phyloP scores from a whole-genome alignment of 2,329 filamentous ascomycete genomes.

The Pseudogymnoascus sp. region DNA sequence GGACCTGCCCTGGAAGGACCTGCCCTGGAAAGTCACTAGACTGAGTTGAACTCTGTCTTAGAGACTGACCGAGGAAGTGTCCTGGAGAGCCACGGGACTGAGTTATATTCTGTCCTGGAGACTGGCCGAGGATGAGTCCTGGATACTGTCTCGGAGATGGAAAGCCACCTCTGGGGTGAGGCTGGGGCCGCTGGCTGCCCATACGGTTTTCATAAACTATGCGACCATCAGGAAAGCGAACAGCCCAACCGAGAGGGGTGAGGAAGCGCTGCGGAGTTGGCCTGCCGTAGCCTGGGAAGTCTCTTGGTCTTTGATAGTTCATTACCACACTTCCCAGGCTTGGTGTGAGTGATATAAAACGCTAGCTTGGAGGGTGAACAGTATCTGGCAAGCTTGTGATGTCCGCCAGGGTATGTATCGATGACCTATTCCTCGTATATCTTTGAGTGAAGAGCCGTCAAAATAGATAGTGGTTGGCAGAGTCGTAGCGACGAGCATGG shows the following conservation, averaged over 20 bases:
- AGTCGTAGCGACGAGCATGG: neutral
- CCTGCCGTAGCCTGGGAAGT: neutral
- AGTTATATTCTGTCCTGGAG: neutral
- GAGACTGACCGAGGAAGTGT: neutral
- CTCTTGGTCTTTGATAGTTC: neutral
- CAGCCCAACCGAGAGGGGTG: constrained; percentile 2
- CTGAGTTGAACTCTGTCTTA: neutral
- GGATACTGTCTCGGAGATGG: neutral
- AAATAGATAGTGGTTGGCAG: neutral
- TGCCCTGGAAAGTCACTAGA: neutral
- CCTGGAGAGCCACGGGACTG: neutral
- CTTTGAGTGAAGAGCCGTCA: neutral
- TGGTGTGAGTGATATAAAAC: neutral
- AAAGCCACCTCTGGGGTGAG: neutral
- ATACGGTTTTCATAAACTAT: neutral
- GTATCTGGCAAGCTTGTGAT: neutral
- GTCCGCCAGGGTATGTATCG: neutral
- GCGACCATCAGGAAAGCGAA: neutral
- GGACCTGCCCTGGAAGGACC: neutral
- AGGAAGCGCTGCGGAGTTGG: neutral
- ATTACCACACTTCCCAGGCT: neutral
- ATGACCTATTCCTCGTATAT: neutral
- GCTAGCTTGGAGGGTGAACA: neutral
- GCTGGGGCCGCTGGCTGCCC: neutral
- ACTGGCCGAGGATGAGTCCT: neutral